Evolutionary conservation across 2,329 filamentous ascomycete genomes (phyloP).

Genomic region (Fusarium duplospermum): DNA sequence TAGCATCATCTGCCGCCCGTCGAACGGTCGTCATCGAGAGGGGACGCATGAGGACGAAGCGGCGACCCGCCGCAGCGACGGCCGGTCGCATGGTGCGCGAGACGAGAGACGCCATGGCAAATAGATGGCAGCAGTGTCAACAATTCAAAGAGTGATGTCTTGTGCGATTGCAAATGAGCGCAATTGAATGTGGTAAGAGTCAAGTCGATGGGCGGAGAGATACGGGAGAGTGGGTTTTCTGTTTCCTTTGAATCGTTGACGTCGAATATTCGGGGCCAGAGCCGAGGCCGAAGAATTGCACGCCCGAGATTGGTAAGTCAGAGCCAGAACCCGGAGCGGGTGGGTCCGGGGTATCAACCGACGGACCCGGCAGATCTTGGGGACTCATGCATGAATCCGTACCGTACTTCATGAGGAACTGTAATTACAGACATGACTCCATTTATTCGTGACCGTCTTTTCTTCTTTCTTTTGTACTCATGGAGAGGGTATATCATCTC

Average conservation of each 20-base stretch:
- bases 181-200: constrained; percentile 15
- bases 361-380: constrained; percentile 1
- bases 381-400: too few relatives aligned
- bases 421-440: not conserved
- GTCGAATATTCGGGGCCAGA: constrained; percentile 33
- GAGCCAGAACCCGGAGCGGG: constrained; percentile 22
- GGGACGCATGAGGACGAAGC: constrained; percentile 31
- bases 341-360: constrained; percentile 33
- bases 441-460: constrained; percentile 16
- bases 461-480: constrained; percentile 4
- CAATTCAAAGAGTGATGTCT: not conserved
- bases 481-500: not conserved
- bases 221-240: not conserved
- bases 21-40: constrained; percentile 38
- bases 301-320: constrained; percentile 21
- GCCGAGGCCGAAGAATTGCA: constrained; percentile 37
- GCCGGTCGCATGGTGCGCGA: constrained; percentile 38
- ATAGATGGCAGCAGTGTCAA: too few relatives aligned
- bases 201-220: not conserved
- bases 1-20: constrained; percentile 25
- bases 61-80: constrained; percentile 29
- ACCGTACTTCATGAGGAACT: not conserved
- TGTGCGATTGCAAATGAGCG: not conserved
- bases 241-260: constrained; percentile 23
- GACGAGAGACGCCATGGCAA: constrained; percentile 37